Conservation (phyloP, 441 rosid genomes). For the Geranium incanum region DNA sequence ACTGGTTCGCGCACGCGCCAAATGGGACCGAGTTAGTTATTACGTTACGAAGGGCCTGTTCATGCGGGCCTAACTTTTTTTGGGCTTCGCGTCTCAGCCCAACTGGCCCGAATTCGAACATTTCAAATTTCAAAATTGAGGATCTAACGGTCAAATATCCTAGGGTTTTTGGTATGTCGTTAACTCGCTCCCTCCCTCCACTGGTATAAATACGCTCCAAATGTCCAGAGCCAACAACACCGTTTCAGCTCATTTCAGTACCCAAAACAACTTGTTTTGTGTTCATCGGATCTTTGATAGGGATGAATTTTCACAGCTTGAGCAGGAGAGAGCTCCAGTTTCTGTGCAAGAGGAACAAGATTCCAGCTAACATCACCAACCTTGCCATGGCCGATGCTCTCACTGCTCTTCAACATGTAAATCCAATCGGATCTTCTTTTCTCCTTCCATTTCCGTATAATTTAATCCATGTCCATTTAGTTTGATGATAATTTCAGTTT, state of each 20-base stretch:
- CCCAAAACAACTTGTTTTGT: too few relatives aligned
- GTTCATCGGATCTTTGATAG: not conserved
- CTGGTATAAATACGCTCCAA: too few relatives aligned
- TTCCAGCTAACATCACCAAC: constrained; percentile 81
- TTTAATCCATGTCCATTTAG: not conserved
- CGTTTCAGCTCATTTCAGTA: too few relatives aligned
- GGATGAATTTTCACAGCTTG: constrained; percentile 73
- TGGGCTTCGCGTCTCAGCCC: too few relatives aligned
- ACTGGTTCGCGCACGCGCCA: not conserved
- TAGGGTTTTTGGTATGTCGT: too few relatives aligned
- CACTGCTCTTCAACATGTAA: constrained; percentile 53
- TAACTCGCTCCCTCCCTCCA: too few relatives aligned
- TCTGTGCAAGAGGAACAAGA: constrained; percentile 91
- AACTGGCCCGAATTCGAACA: too few relatives aligned
- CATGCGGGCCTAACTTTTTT: not conserved
- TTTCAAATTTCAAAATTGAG: constrained; percentile 47
- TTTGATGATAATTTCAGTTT: too few relatives aligned
- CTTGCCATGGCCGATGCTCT: constrained; percentile 93
- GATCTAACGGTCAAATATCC: constrained; percentile 56
- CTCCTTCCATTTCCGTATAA: too few relatives aligned
- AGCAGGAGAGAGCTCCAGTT: constrained; percentile 77
- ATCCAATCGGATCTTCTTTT: not conserved
- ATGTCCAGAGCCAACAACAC: too few relatives aligned
- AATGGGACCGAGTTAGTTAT: not conserved
- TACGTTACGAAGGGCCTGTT: not conserved